A percentile compares a stretch with the other conserved stretches of the same genome.
These are phyloP conservation scores for Sporothrix mexicana DNA, from an alignment of 2,329 filamentous ascomycete genomes.

Conservation along the genomic window DNA sequence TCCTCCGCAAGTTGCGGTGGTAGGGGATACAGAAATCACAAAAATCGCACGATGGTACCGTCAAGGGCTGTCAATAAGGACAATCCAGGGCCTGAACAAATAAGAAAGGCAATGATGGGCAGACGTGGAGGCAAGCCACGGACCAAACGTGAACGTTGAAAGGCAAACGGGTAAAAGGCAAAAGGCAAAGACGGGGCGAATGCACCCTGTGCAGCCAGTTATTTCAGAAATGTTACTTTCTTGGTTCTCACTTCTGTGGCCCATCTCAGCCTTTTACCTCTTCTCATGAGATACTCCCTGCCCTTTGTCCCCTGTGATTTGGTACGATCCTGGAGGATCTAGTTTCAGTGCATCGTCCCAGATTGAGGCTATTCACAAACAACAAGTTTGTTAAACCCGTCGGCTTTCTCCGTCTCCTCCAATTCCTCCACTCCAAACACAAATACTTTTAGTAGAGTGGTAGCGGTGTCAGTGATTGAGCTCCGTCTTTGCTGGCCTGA, in stretches of 20 bases:
- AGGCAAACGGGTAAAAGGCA: background rate
- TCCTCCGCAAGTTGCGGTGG: background rate
- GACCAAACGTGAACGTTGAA: background rate
- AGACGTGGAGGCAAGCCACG: background rate
- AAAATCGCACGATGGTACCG: background rate
- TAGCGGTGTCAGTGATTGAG: background rate
- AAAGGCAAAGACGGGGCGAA: background rate
- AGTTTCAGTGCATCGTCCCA: background rate
- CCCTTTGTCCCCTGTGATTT: background rate
- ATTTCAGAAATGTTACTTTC: background rate
- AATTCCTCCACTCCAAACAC: background rate
- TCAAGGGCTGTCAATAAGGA: background rate
- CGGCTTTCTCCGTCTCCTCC: no score
- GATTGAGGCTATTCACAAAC: background rate
- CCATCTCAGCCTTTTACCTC: background rate
- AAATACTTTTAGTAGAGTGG: background rate
- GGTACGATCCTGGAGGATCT: conserved; percentile 10
- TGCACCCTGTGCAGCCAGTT: background rate
- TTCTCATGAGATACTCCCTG: background rate
- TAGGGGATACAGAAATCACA: background rate
- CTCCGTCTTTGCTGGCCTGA: background rate
- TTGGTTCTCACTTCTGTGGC: background rate
- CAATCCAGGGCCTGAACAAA: background rate
- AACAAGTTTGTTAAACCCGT: no score
- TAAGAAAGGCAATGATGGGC: background rate